Base-by-base conservation (phyloP, 164 flowering plant species). In the Nymphaea colorata region DNA sequence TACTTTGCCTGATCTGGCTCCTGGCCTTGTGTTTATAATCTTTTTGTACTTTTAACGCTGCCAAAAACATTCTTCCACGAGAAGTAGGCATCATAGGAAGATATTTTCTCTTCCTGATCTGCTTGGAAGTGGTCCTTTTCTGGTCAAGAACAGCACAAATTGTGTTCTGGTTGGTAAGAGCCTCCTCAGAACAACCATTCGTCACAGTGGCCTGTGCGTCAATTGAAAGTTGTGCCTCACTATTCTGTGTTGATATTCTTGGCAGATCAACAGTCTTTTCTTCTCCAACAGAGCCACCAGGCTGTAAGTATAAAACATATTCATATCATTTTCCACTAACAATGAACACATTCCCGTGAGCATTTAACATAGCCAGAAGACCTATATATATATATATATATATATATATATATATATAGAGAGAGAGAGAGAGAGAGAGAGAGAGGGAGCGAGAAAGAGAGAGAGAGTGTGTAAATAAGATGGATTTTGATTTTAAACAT, bases 301-400 rank as follows among this genome's bases (percentile, higher is more conserved):
- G 71, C 84, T 81, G 76, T 57, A 66, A 69, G 64, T 47, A 43
- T 36, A 67, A 65, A 70, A 10, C 36, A 25, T 25, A 25, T 25
- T 25, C 36, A 25, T 25, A 25, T 25, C 36, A 25, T 0, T 25
- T 25, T 25, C 36, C 36, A 25, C 36, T 25, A 25, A 25, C 36
- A 25, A 25, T 25, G 36, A 25, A 25, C 36, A 25, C 36, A 25
- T 25, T 25, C 1, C 36, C 1, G 36, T 25, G 36, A 25, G 36
- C 36, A 25, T 25, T 25, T 25, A 25, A 25, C 36, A 25, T 25
- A 25, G 36, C 36, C 36, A 25, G 36, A 25, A 25, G 36, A 25
- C 1, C 0, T 25, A 25, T 25, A 25, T 25, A 25, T 25, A 25
- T 25, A 25, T 25, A 25, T 25, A 25, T 25, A 25, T 25, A n/a